phyloP scores from a whole-genome alignment of 768 basidiomycete species.

The Hygrophoropsis aurantiaca region DNA sequence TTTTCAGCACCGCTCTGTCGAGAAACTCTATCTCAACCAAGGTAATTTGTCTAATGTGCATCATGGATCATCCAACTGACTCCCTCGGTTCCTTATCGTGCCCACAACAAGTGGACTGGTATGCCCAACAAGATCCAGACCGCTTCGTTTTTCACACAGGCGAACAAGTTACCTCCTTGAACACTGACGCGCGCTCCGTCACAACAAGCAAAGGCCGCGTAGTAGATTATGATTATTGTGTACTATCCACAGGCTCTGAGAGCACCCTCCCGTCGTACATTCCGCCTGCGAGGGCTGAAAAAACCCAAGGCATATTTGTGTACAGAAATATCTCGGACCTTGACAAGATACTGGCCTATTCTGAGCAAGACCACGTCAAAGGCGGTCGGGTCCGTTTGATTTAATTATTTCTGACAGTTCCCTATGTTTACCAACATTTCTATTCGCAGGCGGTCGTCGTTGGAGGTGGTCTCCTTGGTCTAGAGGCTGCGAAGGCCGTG shows the following conservation, averaged over 20 bases:
- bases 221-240: constrained; percentile 58
- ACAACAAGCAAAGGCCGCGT: constrained; percentile 44
- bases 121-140: constrained; percentile 53
- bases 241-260: constrained; percentile 70
- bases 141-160: constrained; percentile 52
- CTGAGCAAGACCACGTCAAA: constrained; percentile 44
- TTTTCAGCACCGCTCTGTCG: constrained; percentile 57
- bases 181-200: constrained; percentile 40
- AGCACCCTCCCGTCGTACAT: constrained; percentile 63
- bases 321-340: constrained; percentile 74
- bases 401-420: too few species aligned
- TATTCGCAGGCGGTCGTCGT: constrained; percentile 46
- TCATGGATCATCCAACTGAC: neutral
- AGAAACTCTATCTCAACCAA: constrained; percentile 60
- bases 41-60: constrained; percentile 17
- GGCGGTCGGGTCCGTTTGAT: constrained; percentile 19
- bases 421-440: too few species aligned
- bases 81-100: neutral
- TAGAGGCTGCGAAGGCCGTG: constrained; percentile 74
- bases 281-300: constrained; percentile 35
- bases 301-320: constrained; percentile 60
- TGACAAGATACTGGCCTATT: constrained; percentile 60
- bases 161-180: constrained; percentile 45
- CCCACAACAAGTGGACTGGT: constrained; percentile 48
- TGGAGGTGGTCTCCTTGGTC: constrained; percentile 69